phyloP scores from a whole-genome alignment of 2,329 filamentous ascomycete genomes.

The Talaromyces sp. region DNA sequence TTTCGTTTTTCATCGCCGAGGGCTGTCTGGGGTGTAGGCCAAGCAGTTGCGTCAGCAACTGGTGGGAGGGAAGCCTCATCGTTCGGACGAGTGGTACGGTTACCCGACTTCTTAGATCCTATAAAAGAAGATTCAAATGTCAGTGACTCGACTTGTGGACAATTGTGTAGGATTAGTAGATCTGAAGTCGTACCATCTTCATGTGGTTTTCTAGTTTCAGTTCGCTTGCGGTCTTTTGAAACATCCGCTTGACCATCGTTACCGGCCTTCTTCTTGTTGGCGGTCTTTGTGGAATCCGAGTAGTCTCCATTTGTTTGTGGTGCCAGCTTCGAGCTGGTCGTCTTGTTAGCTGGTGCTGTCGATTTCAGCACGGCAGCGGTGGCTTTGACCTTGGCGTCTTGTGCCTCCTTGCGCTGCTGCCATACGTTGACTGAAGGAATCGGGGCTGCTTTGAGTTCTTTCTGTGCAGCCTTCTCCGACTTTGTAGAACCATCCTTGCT shows the following conservation, averaged over 20 bases:
- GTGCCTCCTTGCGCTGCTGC: conserved; percentile 69
- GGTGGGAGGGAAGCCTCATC: conserved; percentile 50
- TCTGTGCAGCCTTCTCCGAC: conserved; percentile 54
- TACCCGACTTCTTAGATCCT: conserved; percentile 18
- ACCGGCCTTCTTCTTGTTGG: conserved; percentile 35
- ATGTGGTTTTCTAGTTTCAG: conserved; percentile 35
- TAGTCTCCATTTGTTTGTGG: conserved; percentile 26
- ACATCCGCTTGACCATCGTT: conserved; percentile 18
- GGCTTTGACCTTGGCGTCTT: conserved; percentile 47
- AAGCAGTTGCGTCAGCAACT: conserved; percentile 70
- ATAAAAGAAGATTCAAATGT: background rate
- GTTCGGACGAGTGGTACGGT: conserved; percentile 12
- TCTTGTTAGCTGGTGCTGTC: conserved; percentile 15
- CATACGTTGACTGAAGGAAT: conserved; percentile 83
- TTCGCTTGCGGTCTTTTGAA: conserved; percentile 32
- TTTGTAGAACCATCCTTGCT: conserved; percentile 49
- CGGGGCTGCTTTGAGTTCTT: conserved; percentile 72
- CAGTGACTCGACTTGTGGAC: background rate
- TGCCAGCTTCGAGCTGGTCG: conserved; percentile 20
- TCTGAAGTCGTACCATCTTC: conserved; percentile 28
- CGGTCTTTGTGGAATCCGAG: conserved; percentile 35
- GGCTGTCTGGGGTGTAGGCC: conserved; percentile 84
- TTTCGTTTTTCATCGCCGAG: conserved; percentile 74
- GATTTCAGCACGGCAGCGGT: conserved; percentile 23
- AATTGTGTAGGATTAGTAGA: background rate